Evolutionary conservation across 805 yeast genomes (phyloP).

Genomic region (Ogataea paradorogensis): DNA sequence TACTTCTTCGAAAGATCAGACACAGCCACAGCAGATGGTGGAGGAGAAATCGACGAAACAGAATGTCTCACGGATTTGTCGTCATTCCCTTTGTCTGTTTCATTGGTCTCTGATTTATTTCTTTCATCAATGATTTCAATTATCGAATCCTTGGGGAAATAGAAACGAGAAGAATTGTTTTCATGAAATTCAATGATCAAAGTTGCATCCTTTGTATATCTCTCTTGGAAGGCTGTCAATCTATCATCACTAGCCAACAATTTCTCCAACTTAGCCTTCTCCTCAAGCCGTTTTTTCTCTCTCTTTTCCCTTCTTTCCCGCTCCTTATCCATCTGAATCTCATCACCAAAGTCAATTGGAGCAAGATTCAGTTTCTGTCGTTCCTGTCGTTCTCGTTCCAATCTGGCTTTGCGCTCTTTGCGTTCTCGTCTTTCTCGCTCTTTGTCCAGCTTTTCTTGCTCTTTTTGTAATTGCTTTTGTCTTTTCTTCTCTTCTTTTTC

Average conservation of each 20-base stretch:
- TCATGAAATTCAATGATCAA: slow-evolving; percentile 84
- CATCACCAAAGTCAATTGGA: slow-evolving; percentile 16
- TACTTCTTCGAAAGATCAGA: slow-evolving; percentile 15
- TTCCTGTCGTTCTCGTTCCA: slow-evolving; percentile 18
- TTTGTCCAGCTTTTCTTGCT: slow-evolving; percentile 20
- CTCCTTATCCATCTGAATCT: slow-evolving; percentile 17
- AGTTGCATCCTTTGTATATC: slow-evolving; percentile 64
- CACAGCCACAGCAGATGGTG: slow-evolving; percentile 10
- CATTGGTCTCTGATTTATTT: slow-evolving; percentile 21
- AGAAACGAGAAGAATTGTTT: slow-evolving; percentile 68
- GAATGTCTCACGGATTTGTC: too few species aligned
- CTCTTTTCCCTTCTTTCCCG: slow-evolving; percentile 17
- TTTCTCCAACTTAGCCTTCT: slow-evolving; percentile 15
- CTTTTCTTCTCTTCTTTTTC: slow-evolving; percentile 25
- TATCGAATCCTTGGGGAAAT: slow-evolving; percentile 73
- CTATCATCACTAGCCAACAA: slow-evolving; percentile 46
- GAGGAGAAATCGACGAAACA: slow-evolving; percentile 9
- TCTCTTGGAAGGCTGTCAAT: slow-evolving; percentile 74
- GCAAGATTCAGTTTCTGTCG: slow-evolving; percentile 14
- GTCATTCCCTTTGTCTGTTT: background rate
- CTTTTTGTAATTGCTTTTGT: slow-evolving; percentile 24
- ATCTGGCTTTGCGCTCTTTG: slow-evolving; percentile 16
- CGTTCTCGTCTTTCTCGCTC: slow-evolving; percentile 22
- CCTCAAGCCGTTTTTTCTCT: slow-evolving; percentile 21
- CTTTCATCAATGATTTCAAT: slow-evolving; percentile 51